Evolutionary conservation across 2,329 filamentous ascomycete genomes (phyloP), one percentile per base, ranked within the genome.

Genomic region (Fusarium setosum): DNA sequence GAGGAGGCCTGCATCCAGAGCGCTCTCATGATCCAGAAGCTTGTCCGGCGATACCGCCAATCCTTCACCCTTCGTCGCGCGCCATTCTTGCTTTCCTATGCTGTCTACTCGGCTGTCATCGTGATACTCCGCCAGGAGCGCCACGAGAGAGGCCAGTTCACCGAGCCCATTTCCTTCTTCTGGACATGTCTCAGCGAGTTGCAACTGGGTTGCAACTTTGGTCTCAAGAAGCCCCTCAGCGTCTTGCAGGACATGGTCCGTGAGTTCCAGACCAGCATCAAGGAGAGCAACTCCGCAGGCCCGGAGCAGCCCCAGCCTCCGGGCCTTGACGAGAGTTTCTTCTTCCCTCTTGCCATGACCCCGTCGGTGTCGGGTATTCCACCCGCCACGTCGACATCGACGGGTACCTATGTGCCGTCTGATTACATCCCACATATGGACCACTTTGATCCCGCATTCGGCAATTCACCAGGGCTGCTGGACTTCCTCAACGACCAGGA

Each of bases 71-170:
- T 82, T 0, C 74, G 77, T 1, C 73, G 76, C 3, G 79, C 79
- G 0, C 78, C 78, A 3, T 82, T 81, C 66, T 57, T 82, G 5
- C 71, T 81, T 5, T 78, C 76, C 20, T 82, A 82, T 49, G 77
- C 79, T 10, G 71, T 80, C 3, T 82, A 82, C 67, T 76, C 74
- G 0, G 74, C 74, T 4, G 74, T 74, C 8, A 71, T 74, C 13
- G 73, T 74, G 21, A 75, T 76, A 17, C 72, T 76, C 2, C 72
- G 69, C 13, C 74, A 75, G 24, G 74, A 75, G 41, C 69, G 71
- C 12, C 64, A 72, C 12, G 71, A 75, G 21, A 65, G 74, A 15
- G 74, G 71, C 12, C 65, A 72, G 35, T 75, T 75, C 31, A 74
- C 61, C 2, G 74, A 78, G n/a, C 65, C 67, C 12, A 78, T 79